Evolutionary conservation across 2,329 filamentous ascomycete genomes (phyloP).

Genomic region (Cladorrhinum sp.): DNA sequence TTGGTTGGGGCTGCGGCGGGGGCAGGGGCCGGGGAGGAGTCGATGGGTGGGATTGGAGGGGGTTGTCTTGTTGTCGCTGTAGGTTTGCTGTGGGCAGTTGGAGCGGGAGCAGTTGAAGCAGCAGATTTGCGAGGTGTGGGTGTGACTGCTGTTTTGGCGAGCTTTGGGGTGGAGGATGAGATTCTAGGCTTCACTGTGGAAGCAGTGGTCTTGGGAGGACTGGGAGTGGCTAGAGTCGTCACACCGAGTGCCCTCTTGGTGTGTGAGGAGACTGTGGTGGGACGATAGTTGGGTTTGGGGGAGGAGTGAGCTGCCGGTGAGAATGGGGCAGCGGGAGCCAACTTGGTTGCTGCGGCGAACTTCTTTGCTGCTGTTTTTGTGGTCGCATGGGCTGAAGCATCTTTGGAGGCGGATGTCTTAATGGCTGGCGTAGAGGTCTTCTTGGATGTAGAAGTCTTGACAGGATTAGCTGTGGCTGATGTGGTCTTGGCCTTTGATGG

Average conservation of each 20-base stretch:
- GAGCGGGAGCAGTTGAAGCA: background rate
- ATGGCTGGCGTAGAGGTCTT: background rate
- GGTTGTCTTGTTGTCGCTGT: background rate
- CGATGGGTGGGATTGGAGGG: background rate
- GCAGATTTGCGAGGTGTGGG: background rate
- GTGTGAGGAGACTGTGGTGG: slow-evolving; percentile 18
- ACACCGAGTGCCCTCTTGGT: slow-evolving; percentile 16
- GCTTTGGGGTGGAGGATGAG: background rate
- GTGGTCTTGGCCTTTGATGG: background rate
- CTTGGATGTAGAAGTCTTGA: background rate
- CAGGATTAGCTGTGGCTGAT: background rate
- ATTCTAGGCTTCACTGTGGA: background rate
- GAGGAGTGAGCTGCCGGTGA: slow-evolving; percentile 5
- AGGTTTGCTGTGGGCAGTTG: background rate
- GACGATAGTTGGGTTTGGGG: slow-evolving; percentile 16
- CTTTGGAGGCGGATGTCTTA: background rate
- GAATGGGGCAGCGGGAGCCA: slow-evolving; percentile 6
- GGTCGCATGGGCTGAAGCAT: background rate
- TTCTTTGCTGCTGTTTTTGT: slow-evolving; percentile 1
- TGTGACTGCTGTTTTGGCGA: background rate
- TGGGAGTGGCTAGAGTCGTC: background rate
- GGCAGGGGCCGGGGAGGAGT: background rate
- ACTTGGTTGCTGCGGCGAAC: slow-evolving; percentile 8
- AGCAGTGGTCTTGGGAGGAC: background rate
- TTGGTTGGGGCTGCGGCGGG: too few species aligned